Evolutionary conservation across 129 eudicot genomes (phyloP).

Genomic region (Chrysanthemum lavandulifolium): DNA sequence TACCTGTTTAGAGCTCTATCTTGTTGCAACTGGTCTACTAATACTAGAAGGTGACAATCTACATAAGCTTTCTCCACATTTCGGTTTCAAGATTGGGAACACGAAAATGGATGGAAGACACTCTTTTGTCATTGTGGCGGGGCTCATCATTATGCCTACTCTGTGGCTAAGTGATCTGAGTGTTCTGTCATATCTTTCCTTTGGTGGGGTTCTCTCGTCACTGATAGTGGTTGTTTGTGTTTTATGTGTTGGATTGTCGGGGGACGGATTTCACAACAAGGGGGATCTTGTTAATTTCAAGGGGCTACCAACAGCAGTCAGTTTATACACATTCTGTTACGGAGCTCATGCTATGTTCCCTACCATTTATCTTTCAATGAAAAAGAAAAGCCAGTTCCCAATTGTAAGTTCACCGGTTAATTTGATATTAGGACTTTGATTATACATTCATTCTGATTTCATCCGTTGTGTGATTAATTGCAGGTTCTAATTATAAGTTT

Average conservation of each 20-base stretch:
- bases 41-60: conserved; percentile 36
- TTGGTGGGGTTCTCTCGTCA: conserved; percentile 26
- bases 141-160: conserved; percentile 28
- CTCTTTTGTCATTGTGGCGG: conserved; percentile 27
- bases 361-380: conserved; percentile 20
- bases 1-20: conserved; percentile 25
- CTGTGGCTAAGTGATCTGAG: conserved; percentile 30
- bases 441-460: background rate
- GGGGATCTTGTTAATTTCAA: conserved; percentile 23
- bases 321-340: conserved; percentile 27
- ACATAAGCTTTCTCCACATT: conserved; percentile 29
- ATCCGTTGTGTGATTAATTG: background rate
- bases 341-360: conserved; percentile 30
- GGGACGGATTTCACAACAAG: conserved; percentile 23
- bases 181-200: conserved; percentile 23
- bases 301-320: conserved; percentile 24
- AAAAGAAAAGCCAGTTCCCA: background rate
- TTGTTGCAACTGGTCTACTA: conserved; percentile 31
- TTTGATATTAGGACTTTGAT: no score
- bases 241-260: conserved; percentile 17
- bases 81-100: conserved; percentile 24
- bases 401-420: no score
- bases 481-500: conserved; percentile 32
- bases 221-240: conserved; percentile 24
- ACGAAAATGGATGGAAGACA: conserved; percentile 28